Evolutionary conservation across 2,329 filamentous ascomycete species (phyloP), one percentile per base, ranked within the genome.

Genomic region (Cyphellophora europaea): DNA sequence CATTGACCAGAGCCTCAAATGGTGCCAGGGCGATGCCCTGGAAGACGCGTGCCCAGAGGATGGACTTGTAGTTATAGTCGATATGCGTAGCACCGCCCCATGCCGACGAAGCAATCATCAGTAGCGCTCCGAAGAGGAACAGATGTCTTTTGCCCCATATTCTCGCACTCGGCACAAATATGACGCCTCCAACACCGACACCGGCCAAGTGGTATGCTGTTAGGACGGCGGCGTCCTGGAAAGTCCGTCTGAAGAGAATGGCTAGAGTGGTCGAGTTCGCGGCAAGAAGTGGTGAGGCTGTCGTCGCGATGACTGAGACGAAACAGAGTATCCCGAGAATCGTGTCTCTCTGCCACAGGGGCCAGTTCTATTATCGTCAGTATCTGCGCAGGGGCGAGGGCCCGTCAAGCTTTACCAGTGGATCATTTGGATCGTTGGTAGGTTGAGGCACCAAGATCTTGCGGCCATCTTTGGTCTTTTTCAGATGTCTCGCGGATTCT

Each of bases 111-210:
- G 72, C 65, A 27, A 93, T 71, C 49, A 93, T 69, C 38, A 93
- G 69, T 31, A 83, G 45, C 30, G 79, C 78, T 5, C 86, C 87
- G 2, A 93, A 49, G 16, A 95, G 61, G 56, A 93, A 95, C 11
- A 87, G 63, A 63, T 95, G 89, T 27, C 88, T 73, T 60, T 94
- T 95, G 25, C 89, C 89, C 83, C 85, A 95, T 44, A 95, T 80
- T 38, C 88, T 76, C 13, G 84, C 86, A 1, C 81, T 84, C 0
- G 89, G 84, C 3, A 95, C 87, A 58, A 88, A 88, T 45, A 95
- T 69, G 56, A 91, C 76, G 33, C 84, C 87, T 1, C 82, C 81
- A 11, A 86, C 65, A 8, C 85, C 87, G 3, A 86, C 82, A 13
- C 86, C 89, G 17, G 88, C 73, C 13, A 95, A 70, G 56, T 86